phyloP scores from a whole-genome alignment of 2,329 filamentous ascomycete genomes.

The Fusarium liriodendri region DNA sequence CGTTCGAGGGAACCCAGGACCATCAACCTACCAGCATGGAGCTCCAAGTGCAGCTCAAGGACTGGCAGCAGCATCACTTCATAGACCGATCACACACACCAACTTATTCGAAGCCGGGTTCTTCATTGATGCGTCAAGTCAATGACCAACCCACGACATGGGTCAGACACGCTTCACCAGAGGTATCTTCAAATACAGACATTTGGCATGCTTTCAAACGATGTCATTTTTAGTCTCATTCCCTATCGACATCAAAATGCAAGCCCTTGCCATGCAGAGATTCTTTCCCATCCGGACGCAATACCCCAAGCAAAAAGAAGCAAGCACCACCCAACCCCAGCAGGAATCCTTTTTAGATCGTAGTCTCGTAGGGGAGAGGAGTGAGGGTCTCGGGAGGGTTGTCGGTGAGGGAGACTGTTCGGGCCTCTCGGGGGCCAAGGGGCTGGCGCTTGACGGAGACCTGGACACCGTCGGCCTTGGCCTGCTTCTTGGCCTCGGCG shows the following conservation, averaged over 20 bases:
- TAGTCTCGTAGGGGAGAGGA: conserved; percentile 96
- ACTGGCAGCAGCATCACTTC: background rate
- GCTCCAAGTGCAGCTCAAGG: background rate
- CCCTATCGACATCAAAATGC: conserved; percentile 56
- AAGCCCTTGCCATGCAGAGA: conserved; percentile 57
- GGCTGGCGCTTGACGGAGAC: conserved; percentile 95
- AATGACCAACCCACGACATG: conserved; percentile 4
- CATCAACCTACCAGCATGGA: background rate
- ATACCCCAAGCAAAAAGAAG: conserved; percentile 57
- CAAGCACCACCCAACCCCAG: conserved; percentile 47
- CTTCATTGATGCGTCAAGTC: conserved; percentile 21
- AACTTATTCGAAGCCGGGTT: background rate
- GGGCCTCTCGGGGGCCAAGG: conserved; percentile 80
- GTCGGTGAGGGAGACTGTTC: conserved; percentile 82
- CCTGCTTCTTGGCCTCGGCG: conserved; percentile 90
- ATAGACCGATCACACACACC: background rate
- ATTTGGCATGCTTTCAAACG: conserved; percentile 39
- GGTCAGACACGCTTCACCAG: conserved; percentile 31
- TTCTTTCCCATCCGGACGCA: conserved; percentile 58
- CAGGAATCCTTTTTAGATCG: conserved; percentile 76
- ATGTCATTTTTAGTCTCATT: conserved; percentile 53
- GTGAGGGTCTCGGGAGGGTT: conserved; percentile 91
- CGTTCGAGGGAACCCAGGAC: background rate
- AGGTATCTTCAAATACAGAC: conserved; percentile 38
- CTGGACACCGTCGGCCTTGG: conserved; percentile 88